Base-by-base conservation (phyloP, 495 filamentous ascomycete species). In the Daldinia bambusicola region DNA sequence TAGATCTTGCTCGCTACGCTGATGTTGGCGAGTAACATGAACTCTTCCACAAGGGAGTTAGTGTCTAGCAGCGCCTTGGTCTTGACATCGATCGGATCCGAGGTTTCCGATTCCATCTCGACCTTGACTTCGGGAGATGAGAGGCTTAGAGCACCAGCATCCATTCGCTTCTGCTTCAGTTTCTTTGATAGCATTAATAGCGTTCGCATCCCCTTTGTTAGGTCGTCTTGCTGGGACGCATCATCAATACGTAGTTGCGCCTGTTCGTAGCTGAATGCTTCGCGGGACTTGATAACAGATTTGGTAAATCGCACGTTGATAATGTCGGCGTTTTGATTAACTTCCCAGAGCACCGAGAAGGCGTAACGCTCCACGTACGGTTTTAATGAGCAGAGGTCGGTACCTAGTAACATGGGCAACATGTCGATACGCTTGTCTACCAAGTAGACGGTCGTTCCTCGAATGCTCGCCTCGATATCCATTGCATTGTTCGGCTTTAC, bases 401-500 rank as follows among this genome's bases (percentile, higher is more conserved):
- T 99, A 34, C 95, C 95, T 14, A 99, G 87, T 26, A 99, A 88
- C 86, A 92, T 92, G 16, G 96, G 96, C 76, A 99, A 85, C 96
- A 99, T 99, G 81, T 99, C 95, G 71, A 99, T 98, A 70, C 95
- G 94, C 82, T 98, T 99, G 80, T 99, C 95, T 1, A 99, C 96
- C 26, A 99, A 84, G 74, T 99, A 99, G 32, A 99, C 95, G 0
- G 96, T 98, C 3, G 95, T 98, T 66, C 95, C 95, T 76, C 95
- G 90, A 65, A 94, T 87, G 75, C 92, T 94, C 2, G 95, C 95
- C 81, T 99, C 95, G 22, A 87, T 86, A 77, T 99, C 96, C 96
- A 99, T 99, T 43, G 95, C 89, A 77, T 95, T 98, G 77, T 93
- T 93, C 31, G 96, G 94, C 80, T 94, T 96, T 77, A 99, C 96